Conservation (phyloP, 306 rosid species). For the Inga leiocalycina region DNA sequence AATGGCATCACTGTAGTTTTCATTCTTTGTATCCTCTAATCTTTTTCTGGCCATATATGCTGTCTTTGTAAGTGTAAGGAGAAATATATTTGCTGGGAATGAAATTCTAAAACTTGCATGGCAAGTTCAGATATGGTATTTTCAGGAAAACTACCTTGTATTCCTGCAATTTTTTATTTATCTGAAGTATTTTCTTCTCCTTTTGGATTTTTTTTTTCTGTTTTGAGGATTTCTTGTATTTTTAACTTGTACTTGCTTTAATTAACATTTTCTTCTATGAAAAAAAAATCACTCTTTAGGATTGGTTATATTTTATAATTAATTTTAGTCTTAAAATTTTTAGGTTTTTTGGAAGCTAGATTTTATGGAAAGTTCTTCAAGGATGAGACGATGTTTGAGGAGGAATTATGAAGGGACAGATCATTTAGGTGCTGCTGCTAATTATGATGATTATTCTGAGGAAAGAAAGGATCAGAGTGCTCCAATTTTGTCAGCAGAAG, state of each 20-base stretch:
- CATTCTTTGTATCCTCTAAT: slow-evolving; percentile 28
- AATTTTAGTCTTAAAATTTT: slow-evolving; percentile 24
- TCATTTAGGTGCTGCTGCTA: slow-evolving; percentile 90
- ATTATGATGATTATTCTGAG: slow-evolving; percentile 63
- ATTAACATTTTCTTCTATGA: slow-evolving; percentile 20
- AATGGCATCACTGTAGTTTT: slow-evolving; percentile 29
- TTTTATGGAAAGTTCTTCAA: slow-evolving; percentile 86
- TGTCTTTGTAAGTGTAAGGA: slow-evolving; percentile 8
- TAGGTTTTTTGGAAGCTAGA: slow-evolving; percentile 98
- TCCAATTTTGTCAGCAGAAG: slow-evolving; percentile 80
- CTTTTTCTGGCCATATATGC: slow-evolving; percentile 29
- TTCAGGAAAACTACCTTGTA: not conserved
- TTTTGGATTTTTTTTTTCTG: not conserved
- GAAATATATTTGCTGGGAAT: not conserved
- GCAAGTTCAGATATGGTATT: not conserved
- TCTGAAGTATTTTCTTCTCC: not conserved
- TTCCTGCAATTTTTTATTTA: slow-evolving; percentile 1
- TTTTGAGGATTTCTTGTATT: slow-evolving; percentile 22
- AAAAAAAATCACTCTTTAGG: not conserved
- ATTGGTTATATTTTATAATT: slow-evolving; percentile 13
- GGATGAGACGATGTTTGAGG: slow-evolving; percentile 87
- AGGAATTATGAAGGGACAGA: slow-evolving; percentile 85
- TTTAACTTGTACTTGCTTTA: not conserved
- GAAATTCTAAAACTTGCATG: not conserved
- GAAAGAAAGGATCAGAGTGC: slow-evolving; percentile 53